These are phyloP conservation scores for Phytopythium vexans DNA, from an alignment of 352 stramenopile species.

Conservation along the genomic window DNA sequence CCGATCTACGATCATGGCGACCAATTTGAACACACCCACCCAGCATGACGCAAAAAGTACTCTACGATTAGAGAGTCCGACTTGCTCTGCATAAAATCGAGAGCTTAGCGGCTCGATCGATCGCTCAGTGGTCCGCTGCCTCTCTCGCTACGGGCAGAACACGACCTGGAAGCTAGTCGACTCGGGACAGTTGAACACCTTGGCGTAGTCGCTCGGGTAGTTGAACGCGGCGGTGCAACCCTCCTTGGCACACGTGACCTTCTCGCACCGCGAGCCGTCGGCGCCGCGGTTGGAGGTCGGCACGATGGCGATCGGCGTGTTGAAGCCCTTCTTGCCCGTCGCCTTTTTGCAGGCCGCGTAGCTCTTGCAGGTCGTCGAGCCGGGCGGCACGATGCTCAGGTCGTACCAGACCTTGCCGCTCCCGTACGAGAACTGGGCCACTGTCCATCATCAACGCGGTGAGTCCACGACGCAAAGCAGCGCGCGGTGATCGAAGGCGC, in stretches of 20 bases:
- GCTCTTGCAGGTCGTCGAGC: slow-evolving; percentile 13
- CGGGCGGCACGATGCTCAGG: slow-evolving; percentile 26
- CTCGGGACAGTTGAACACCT: slow-evolving; percentile 21
- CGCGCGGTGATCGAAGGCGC: too few species aligned
- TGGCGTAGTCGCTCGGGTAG: slow-evolving; percentile 21
- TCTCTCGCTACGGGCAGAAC: slow-evolving; percentile 32
- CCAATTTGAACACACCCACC: too few species aligned
- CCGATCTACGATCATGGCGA: too few species aligned
- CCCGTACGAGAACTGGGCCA: slow-evolving; percentile 13
- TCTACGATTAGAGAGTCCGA: too few species aligned
- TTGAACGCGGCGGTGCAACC: slow-evolving; percentile 16
- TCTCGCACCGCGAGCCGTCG: slow-evolving; percentile 8
- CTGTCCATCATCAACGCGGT: not conserved
- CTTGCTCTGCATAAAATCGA: not conserved
- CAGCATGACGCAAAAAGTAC: too few species aligned
- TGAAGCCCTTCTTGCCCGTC: slow-evolving; percentile 15
- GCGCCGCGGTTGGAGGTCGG: slow-evolving; percentile 8
- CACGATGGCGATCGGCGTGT: slow-evolving; percentile 14
- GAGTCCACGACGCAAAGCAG: not conserved
- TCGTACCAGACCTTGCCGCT: slow-evolving; percentile 27
- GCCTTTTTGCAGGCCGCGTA: slow-evolving; percentile 12
- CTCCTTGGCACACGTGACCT: slow-evolving; percentile 10
- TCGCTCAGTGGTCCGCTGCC: not conserved
- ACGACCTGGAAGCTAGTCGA: slow-evolving; percentile 17
- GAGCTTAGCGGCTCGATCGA: too few species aligned